Conservation (phyloP, 2,329 filamentous ascomycete species). For the Fusarium drepaniforme region DNA sequence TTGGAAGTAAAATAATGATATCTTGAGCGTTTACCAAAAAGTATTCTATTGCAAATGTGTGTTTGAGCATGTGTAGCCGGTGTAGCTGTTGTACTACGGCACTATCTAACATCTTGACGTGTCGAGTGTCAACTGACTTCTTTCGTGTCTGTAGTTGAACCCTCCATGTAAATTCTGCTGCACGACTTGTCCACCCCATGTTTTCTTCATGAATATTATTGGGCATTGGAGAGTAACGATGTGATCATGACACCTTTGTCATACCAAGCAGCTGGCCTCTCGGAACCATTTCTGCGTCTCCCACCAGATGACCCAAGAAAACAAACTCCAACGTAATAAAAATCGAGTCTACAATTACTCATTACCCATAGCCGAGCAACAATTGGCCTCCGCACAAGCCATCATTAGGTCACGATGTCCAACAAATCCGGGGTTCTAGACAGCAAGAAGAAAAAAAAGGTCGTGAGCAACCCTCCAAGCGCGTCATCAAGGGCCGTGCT, state of each 20-base stretch:
- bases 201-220: background rate
- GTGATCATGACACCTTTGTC: constrained; percentile 3
- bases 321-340: background rate
- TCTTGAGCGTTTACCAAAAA: constrained; percentile 28
- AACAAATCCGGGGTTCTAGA: constrained; percentile 20
- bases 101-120: background rate
- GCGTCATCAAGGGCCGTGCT: constrained; percentile 1
- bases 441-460: background rate
- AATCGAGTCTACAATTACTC: background rate
- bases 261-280: background rate
- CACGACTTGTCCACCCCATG: background rate
- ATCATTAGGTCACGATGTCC: background rate
- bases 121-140: background rate
- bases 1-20: constrained; percentile 16
- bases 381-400: background rate
- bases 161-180: background rate
- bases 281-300: background rate
- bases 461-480: background rate
- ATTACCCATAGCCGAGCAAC: background rate
- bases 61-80: background rate
- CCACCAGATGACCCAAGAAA: background rate
- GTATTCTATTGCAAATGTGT: background rate
- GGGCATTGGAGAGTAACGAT: background rate
- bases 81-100: background rate
- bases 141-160: background rate